phyloP scores from a whole-genome alignment of 306 rosid species.

The Abrus pulchellus region DNA sequence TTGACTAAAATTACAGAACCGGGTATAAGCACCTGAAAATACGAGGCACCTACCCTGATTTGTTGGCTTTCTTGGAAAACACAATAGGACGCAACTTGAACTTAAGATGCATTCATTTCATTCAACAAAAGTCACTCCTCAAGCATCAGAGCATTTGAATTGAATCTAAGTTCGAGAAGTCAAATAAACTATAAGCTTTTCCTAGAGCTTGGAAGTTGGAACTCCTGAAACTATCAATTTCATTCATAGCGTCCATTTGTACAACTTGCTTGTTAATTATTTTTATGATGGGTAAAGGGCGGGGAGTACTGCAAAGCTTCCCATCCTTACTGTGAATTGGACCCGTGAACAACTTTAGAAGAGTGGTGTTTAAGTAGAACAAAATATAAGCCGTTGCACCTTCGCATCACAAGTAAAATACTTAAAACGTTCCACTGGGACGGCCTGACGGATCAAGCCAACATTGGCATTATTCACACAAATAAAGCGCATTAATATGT shows the following conservation, averaged over 20 bases:
- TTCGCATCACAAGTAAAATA: not conserved
- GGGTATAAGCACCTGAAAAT: not conserved
- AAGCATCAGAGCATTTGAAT: not conserved
- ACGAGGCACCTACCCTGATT: constrained; percentile 3
- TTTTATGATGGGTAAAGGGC: too few species aligned
- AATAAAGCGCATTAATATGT: not conserved
- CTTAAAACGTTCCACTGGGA: not conserved
- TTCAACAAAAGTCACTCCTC: not conserved
- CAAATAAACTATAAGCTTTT: not conserved
- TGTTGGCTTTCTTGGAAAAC: constrained; percentile 24
- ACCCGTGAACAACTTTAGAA: constrained; percentile 25
- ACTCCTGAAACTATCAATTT: too few species aligned
- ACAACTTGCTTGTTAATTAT: too few species aligned
- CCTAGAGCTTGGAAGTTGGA: too few species aligned
- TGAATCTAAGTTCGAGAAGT: not conserved
- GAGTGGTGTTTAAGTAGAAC: not conserved
- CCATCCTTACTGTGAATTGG: not conserved
- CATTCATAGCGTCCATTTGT: too few species aligned
- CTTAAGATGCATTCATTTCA: not conserved
- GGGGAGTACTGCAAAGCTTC: not conserved
- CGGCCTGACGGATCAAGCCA: not conserved
- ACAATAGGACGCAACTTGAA: not conserved
- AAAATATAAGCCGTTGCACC: not conserved
- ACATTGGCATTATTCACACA: not conserved
- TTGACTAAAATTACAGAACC: not conserved